Conservation (phyloP, 75 land plant genomes). For the Chamaecyparis obtusa region DNA sequence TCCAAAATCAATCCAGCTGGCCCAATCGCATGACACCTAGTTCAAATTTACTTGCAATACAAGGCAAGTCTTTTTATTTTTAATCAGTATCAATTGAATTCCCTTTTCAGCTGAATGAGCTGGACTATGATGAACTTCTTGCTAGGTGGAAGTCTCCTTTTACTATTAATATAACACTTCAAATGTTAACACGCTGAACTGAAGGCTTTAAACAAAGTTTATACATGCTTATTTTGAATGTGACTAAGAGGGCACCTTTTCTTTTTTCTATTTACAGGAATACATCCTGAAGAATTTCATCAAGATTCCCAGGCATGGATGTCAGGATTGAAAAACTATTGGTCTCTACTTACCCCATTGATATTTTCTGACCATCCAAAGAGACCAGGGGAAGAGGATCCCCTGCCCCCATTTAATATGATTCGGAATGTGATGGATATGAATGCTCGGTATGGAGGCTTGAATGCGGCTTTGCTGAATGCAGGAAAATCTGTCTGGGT, state of each 20-base stretch:
- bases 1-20: slow-evolving; percentile 51
- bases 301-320: slow-evolving; percentile 58
- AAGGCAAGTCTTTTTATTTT: slow-evolving; percentile 41
- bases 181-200: neutral
- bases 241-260: neutral
- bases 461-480: slow-evolving; percentile 79
- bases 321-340: slow-evolving; percentile 55
- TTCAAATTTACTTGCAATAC: slow-evolving; percentile 34
- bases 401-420: slow-evolving; percentile 78
- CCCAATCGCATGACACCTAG: slow-evolving; percentile 47
- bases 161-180: neutral
- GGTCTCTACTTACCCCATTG: slow-evolving; percentile 88
- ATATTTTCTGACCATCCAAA: slow-evolving; percentile 96
- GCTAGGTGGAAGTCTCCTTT: neutral
- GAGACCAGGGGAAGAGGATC: slow-evolving; percentile 91
- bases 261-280: slow-evolving; percentile 34
- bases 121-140: neutral
- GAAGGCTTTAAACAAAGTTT: neutral
- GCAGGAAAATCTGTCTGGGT: slow-evolving; percentile 80
- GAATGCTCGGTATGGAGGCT: slow-evolving; percentile 85
- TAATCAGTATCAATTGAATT: neutral
- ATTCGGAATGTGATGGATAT: slow-evolving; percentile 92
- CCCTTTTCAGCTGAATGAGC: neutral
- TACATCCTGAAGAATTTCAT: slow-evolving; percentile 55
- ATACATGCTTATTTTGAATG: slow-evolving; percentile 2